Percentiles rank a stretch among this genome's conserved stretches.
phyloP scores from a whole-genome alignment of 2,329 filamentous ascomycete species.

The Chrysoporthe austroafricana region DNA sequence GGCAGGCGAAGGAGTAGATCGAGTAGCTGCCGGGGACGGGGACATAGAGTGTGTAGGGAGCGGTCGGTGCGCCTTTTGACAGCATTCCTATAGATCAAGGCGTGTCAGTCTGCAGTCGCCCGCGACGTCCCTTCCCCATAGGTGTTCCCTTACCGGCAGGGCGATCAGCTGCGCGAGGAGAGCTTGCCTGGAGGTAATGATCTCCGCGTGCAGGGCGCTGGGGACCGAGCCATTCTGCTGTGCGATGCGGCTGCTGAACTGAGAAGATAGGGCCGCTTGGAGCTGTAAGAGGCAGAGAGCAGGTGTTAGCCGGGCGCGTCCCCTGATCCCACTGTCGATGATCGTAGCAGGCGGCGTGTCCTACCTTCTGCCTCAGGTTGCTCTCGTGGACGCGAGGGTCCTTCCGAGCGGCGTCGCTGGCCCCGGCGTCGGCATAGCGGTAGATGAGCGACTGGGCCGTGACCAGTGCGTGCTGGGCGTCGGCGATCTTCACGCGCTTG shows the following conservation, averaged over 20 bases:
- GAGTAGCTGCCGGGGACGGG: background rate
- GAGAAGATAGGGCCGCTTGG: background rate
- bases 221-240: background rate
- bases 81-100: slow-evolving; percentile 16
- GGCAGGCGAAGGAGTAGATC: background rate
- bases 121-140: no score
- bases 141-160: slow-evolving; percentile 16
- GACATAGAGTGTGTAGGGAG: background rate
- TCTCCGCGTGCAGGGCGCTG: background rate
- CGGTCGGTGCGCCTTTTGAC: background rate
- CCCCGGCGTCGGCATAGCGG: slow-evolving; percentile 16
- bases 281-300: slow-evolving; percentile 14
- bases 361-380: slow-evolving; percentile 16
- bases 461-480: background rate
- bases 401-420: background rate
- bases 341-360: background rate
- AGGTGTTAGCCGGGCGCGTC: background rate
- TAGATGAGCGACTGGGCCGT: background rate
- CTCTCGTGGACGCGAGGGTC: slow-evolving; percentile 2
- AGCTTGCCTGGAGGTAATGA: background rate
- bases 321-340: background rate
- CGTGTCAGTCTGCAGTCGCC: slow-evolving; percentile 8
- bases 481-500: slow-evolving; percentile 20
- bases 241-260: slow-evolving; percentile 5
- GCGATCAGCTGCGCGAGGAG: slow-evolving; percentile 4